These are phyloP conservation scores for Tetrapisispora namnaoensis DNA, from an alignment of 805 yeast species.

Conservation along the genomic window DNA sequence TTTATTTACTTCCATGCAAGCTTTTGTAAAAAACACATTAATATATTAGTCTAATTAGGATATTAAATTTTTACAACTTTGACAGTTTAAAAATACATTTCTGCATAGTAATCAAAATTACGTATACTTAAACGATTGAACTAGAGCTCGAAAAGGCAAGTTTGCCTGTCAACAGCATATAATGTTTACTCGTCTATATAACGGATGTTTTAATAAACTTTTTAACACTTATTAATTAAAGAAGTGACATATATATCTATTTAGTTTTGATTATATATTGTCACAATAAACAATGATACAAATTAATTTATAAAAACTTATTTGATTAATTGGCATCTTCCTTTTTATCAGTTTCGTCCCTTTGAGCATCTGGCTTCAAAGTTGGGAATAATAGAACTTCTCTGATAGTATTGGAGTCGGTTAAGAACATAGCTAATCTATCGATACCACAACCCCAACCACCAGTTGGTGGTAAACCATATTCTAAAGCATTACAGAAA, in stretches of 20 bases:
- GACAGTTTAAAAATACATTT: too few relatives aligned
- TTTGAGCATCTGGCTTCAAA: conserved; percentile 77
- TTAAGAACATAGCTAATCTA: conserved; percentile 95
- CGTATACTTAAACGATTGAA: too few relatives aligned
- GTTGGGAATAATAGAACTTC: conserved; percentile 98
- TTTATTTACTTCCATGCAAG: too few relatives aligned
- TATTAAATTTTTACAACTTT: too few relatives aligned
- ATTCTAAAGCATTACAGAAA: conserved; percentile 95
- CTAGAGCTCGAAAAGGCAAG: too few relatives aligned
- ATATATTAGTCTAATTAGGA: too few relatives aligned
- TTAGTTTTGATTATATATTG: not conserved
- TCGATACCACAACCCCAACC: conserved; percentile 99
- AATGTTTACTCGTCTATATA: too few relatives aligned
- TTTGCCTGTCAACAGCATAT: too few relatives aligned
- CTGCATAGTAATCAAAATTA: too few relatives aligned
- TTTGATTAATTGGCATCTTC: conserved; percentile 5
- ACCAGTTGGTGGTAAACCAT: conserved; percentile 98
- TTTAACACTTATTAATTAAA: too few relatives aligned
- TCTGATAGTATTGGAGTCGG: conserved; percentile 92
- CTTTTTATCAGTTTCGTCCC: conserved; percentile 27
- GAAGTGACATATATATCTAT: not conserved
- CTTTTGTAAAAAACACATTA: too few relatives aligned
- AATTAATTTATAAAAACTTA: not conserved
- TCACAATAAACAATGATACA: not conserved
- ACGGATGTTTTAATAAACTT: too few relatives aligned